These are phyloP conservation scores for Ophiostoma quercus DNA, from an alignment of 2,329 filamentous ascomycete species.

Conservation along the genomic window DNA sequence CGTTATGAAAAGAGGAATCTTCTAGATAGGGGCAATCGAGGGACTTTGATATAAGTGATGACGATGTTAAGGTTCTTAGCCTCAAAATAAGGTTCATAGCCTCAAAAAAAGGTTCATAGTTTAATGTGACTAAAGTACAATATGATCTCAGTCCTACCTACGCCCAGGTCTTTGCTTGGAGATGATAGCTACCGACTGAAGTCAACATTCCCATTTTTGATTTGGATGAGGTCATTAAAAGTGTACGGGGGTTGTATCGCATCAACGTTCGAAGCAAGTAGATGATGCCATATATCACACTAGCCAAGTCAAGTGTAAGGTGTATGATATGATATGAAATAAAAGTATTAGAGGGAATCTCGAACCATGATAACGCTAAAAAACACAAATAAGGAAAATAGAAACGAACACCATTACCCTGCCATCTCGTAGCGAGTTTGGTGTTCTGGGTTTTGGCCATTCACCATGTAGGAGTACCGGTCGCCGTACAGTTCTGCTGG, in stretches of 20 bases:
- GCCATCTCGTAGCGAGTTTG: constrained; percentile 4
- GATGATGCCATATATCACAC: too few species aligned
- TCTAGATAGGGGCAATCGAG: background rate
- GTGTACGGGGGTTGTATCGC: too few species aligned
- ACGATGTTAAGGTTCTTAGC: too few species aligned
- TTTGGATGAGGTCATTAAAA: too few species aligned
- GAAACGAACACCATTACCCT: background rate
- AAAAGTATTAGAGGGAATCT: background rate
- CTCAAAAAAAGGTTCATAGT: background rate
- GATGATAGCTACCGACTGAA: background rate
- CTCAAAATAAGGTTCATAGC: background rate
- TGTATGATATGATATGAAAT: background rate
- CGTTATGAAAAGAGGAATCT: background rate
- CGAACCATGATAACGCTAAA: background rate
- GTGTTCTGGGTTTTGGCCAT: background rate
- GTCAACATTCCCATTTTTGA: too few species aligned
- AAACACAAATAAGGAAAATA: background rate
- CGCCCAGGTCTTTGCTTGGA: background rate
- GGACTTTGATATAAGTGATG: too few species aligned
- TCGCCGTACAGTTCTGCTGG: background rate
- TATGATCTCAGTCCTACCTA: too few species aligned
- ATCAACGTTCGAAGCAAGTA: too few species aligned
- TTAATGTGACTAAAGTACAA: too few species aligned
- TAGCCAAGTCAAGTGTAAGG: too few species aligned
- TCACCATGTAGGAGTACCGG: background rate